Conservation (phyloP, 148 eudicot genomes). For the Persicaria tinctoria region DNA sequence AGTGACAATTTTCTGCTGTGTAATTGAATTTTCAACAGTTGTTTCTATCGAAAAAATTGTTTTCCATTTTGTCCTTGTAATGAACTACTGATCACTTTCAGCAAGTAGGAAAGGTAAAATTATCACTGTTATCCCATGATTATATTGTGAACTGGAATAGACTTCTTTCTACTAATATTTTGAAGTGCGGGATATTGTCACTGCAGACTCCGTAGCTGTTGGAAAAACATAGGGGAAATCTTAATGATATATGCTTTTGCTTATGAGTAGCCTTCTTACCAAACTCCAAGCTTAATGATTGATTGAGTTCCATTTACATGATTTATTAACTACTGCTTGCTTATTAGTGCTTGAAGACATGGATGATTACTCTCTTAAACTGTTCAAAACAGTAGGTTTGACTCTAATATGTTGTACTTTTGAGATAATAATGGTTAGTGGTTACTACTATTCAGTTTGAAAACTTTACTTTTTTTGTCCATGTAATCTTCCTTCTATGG, state of each 20-base stretch:
- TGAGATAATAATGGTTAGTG: neutral
- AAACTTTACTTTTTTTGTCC: no score
- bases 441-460: neutral
- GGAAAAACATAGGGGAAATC: neutral
- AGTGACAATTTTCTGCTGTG: neutral
- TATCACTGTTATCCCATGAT: neutral
- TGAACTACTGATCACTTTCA: neutral
- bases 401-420: neutral
- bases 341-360: slow-evolving; percentile 1
- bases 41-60: neutral
- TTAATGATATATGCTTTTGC: neutral
- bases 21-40: neutral
- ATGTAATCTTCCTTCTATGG: no score
- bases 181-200: neutral
- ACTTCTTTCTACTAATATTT: neutral
- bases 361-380: neutral
- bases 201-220: neutral
- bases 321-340: slow-evolving; percentile 3
- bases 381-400: neutral
- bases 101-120: neutral
- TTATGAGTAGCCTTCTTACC: neutral
- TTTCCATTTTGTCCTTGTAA: neutral
- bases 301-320: neutral
- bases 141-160: neutral
- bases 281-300: neutral